Percentiles rank a stretch among this genome's conserved stretches.
phyloP scores from a whole-genome alignment of 495 filamentous ascomycete genomes.

The Penicillium taxi region DNA sequence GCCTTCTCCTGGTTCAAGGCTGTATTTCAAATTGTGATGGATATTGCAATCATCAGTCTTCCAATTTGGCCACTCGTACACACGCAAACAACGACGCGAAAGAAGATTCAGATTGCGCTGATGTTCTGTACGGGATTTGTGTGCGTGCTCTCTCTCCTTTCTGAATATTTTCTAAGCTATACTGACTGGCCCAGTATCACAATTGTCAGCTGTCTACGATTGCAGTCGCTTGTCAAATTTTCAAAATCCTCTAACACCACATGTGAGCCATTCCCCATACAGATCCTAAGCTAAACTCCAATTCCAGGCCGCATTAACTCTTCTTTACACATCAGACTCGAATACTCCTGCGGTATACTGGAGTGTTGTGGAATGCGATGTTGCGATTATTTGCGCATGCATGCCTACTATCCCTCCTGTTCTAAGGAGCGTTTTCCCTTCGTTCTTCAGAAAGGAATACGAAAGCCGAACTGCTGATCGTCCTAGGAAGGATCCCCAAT shows the following conservation, averaged over 20 bases:
- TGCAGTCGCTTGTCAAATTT: constrained; percentile 30
- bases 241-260: constrained; percentile 23
- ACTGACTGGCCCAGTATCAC: constrained; percentile 17
- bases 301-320: no score
- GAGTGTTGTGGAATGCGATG: constrained; percentile 40
- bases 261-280: constrained; percentile 21
- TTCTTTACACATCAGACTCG: constrained; percentile 19
- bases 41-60: constrained; percentile 18
- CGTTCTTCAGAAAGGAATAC: constrained; percentile 1
- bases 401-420: constrained; percentile 15
- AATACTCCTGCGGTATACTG: constrained; percentile 37
- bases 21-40: constrained; percentile 19
- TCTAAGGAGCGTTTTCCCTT: constrained; percentile 1
- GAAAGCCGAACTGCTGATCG: no score
- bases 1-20: constrained; percentile 16
- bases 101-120: constrained; percentile 42
- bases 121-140: constrained; percentile 49
- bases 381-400: constrained; percentile 41
- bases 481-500: no score
- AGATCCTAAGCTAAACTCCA: no score
- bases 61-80: constrained; percentile 39
- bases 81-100: constrained; percentile 35
- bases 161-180: not conserved
- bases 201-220: constrained; percentile 32
- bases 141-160: constrained; percentile 24